Evolutionary conservation across 2,329 filamentous ascomycete species (phyloP).

Genomic region (Pyrenophora graminea): DNA sequence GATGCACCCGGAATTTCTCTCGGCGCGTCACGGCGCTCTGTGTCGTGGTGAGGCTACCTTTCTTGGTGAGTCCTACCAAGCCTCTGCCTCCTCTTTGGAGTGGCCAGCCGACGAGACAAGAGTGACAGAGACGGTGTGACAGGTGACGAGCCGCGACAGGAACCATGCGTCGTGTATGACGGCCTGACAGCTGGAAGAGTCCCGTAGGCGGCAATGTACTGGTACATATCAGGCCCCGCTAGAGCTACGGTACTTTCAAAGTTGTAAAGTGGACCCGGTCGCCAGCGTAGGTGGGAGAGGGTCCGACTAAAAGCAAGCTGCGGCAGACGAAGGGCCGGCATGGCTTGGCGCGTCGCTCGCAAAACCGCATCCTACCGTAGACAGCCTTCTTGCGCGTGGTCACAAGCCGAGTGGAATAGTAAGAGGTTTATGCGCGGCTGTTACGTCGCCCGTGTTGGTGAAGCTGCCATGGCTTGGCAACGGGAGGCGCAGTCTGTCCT

Average conservation of each 20-base stretch:
- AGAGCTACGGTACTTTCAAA: neutral
- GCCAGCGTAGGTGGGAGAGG: neutral
- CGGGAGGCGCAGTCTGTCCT: constrained; percentile 24
- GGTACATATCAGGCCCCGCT: too few species aligned
- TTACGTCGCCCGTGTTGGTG: constrained; percentile 24
- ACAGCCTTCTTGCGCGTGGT: too few species aligned
- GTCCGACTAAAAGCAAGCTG: constrained; percentile 5
- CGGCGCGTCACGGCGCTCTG: neutral
- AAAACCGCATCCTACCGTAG: too few species aligned
- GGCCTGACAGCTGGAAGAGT: too few species aligned
- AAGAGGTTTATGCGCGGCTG: constrained; percentile 23
- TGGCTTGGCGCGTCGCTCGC: constrained; percentile 4
- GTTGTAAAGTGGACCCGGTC: neutral
- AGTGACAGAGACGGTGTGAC: neutral
- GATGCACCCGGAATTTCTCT: neutral
- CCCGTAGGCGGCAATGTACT: too few species aligned
- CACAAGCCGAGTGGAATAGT: too few species aligned
- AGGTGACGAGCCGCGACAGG: neutral
- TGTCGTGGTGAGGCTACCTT: neutral
- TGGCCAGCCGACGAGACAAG: neutral
- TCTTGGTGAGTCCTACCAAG: neutral
- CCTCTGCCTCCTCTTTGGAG: neutral
- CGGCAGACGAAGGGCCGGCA: neutral
- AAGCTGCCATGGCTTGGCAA: constrained; percentile 23
- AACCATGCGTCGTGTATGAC: neutral